These are phyloP conservation scores for Talaromyces sp. DNA, from an alignment of 2,329 filamentous ascomycete species.

Conservation along the genomic window DNA sequence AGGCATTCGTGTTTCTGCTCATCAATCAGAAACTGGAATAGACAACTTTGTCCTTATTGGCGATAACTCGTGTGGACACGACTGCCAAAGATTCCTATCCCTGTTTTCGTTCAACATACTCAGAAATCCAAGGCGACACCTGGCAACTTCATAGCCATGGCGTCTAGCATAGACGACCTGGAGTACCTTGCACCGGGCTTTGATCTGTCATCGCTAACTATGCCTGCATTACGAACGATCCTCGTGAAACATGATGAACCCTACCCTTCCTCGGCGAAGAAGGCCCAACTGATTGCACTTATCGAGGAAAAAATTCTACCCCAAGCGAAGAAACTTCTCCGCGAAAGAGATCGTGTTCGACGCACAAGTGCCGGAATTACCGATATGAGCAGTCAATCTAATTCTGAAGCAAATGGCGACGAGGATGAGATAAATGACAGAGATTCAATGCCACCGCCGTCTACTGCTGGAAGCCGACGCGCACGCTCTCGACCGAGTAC, in stretches of 20 bases:
- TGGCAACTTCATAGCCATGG: conserved; percentile 31
- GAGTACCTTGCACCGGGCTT: conserved; percentile 87
- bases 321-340: conserved; percentile 73
- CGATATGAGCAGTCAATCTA: conserved; percentile 66
- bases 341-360: conserved; percentile 73
- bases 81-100: neutral
- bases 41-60: neutral
- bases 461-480: conserved; percentile 54
- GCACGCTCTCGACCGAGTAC: conserved; percentile 51
- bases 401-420: conserved; percentile 61
- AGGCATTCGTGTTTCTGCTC: neutral
- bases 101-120: neutral
- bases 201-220: conserved; percentile 77
- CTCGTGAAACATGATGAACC: conserved; percentile 83
- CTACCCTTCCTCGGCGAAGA: conserved; percentile 89
- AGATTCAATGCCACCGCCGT: conserved; percentile 47
- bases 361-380: conserved; percentile 84
- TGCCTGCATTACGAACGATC: conserved; percentile 85
- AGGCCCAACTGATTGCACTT: conserved; percentile 79
- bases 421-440: conserved; percentile 57
- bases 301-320: conserved; percentile 78
- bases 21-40: neutral
- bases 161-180: conserved; percentile 55
- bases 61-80: neutral
- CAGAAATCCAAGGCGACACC: neutral